Evolutionary conservation across 495 filamentous ascomycete genomes (phyloP).

Genomic region (Hyaloscypha hepaticicola): DNA sequence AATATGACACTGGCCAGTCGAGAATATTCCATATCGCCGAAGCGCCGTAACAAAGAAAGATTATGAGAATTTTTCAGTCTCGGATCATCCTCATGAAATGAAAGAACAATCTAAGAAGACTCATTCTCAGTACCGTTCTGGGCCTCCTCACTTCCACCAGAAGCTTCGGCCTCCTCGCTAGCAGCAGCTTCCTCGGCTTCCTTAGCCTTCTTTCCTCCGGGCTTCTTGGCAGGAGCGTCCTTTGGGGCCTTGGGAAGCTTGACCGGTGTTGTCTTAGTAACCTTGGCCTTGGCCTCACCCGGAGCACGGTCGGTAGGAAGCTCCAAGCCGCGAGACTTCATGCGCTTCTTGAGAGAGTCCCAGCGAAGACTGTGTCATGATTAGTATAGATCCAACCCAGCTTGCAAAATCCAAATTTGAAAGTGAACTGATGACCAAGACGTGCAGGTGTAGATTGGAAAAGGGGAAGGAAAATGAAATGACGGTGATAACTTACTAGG

Average conservation of each 20-base stretch:
- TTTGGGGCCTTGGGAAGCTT: neutral
- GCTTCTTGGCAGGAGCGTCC: neutral
- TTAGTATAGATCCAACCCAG: neutral
- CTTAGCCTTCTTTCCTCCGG: neutral
- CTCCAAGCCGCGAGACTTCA: neutral
- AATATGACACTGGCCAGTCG: too few relatives aligned
- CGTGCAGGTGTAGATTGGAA: neutral
- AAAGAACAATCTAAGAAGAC: neutral
- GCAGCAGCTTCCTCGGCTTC: neutral
- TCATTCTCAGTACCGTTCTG: neutral
- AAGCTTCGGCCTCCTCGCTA: neutral
- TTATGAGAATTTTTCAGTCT: too few relatives aligned
- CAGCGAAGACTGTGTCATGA: neutral
- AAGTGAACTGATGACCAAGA: too few relatives aligned
- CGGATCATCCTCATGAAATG: too few relatives aligned
- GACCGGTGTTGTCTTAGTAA: neutral
- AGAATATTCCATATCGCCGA: too few relatives aligned
- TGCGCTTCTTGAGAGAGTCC: neutral
- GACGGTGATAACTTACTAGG: neutral
- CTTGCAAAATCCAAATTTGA: neutral
- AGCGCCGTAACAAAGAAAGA: neutral
- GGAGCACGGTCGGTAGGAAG: neutral
- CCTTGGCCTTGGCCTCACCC: neutral
- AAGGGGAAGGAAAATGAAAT: neutral
- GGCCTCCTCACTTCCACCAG: neutral